Percentiles rank a stretch among this genome's conserved stretches.
Conservation (phyloP, 257 asterid species). For the Asclepias syriaca region DNA sequence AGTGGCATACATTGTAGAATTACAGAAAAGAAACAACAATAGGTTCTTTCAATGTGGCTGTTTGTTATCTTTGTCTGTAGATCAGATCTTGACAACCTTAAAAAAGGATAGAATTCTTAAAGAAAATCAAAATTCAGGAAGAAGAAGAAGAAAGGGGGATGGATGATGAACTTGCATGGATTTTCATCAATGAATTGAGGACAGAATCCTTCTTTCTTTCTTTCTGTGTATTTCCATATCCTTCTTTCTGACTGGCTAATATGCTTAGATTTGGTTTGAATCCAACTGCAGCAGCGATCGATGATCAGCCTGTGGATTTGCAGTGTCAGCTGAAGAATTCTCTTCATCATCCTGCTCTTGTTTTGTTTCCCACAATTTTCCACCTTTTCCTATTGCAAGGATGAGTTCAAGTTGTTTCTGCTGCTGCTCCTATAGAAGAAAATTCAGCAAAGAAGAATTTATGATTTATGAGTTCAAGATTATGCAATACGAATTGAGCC, state of each 20-base stretch:
- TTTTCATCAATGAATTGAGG: background rate
- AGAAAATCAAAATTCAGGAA: background rate
- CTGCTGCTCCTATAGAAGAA: conserved; percentile 61
- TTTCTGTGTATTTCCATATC: background rate
- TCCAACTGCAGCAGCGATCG: conserved; percentile 23
- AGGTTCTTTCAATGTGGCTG: background rate
- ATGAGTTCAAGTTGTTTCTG: conserved; percentile 74
- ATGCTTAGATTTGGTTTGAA: conserved; percentile 29
- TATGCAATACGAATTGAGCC: too few species aligned
- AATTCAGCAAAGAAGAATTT: conserved; percentile 4
- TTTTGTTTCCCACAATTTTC: conserved; percentile 35
- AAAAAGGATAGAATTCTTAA: background rate
- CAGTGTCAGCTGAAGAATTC: conserved; percentile 2
- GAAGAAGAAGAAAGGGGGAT: too few species aligned
- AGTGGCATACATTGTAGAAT: background rate
- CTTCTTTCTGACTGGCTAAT: conserved; percentile 33
- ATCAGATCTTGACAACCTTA: background rate
- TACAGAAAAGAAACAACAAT: background rate
- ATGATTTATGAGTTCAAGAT: background rate
- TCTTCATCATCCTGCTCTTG: conserved; percentile 7
- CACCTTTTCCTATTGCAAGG: conserved; percentile 43
- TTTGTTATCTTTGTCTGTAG: background rate
- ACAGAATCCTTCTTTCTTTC: background rate
- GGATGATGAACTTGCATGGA: background rate
- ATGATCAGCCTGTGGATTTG: conserved; percentile 23